phyloP scores from a whole-genome alignment of 805 yeast genomes.

The Candida boleticola region DNA sequence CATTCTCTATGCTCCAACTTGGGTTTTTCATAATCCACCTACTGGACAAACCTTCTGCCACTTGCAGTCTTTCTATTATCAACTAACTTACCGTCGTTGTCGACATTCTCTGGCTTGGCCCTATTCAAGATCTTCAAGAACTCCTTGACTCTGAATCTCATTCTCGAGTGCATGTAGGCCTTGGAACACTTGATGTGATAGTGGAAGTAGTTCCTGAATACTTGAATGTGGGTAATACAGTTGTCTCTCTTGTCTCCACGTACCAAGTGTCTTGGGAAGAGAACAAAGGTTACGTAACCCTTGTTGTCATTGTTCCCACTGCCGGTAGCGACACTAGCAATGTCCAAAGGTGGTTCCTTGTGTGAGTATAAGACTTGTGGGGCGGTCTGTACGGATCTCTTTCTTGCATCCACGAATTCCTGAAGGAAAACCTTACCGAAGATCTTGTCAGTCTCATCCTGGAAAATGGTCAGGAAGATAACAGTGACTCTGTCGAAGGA shows the following conservation, averaged over 20 bases:
- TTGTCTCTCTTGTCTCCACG: conserved; percentile 70
- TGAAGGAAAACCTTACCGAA: conserved; percentile 88
- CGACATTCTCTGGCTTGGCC: conserved; percentile 91
- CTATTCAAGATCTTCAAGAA: conserved; percentile 93
- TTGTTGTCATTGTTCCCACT: conserved; percentile 47
- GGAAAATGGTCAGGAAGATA: conserved; percentile 88
- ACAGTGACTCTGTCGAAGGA: conserved; percentile 96
- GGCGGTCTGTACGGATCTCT: conserved; percentile 92
- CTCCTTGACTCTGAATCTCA: conserved; percentile 93
- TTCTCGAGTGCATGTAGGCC: conserved; percentile 97
- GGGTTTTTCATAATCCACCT: too few relatives aligned
- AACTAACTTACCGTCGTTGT: conserved; percentile 53
- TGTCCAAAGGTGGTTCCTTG: conserved; percentile 89
- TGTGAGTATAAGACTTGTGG: conserved; percentile 95
- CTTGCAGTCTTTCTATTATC: conserved; percentile 65
- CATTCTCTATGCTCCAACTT: too few relatives aligned
- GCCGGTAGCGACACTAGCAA: conserved; percentile 34
- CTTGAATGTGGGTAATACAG: conserved; percentile 86
- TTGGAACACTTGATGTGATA: conserved; percentile 98
- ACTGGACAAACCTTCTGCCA: conserved; percentile 60
- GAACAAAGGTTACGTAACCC: conserved; percentile 63
- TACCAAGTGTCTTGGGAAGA: conserved; percentile 76
- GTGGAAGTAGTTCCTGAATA: conserved; percentile 96
- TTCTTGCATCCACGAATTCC: conserved; percentile 95
- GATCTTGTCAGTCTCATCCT: conserved; percentile 93